Base-by-base conservation (phyloP, 257 asterid genomes). In the Thymus quinquecostatus region DNA sequence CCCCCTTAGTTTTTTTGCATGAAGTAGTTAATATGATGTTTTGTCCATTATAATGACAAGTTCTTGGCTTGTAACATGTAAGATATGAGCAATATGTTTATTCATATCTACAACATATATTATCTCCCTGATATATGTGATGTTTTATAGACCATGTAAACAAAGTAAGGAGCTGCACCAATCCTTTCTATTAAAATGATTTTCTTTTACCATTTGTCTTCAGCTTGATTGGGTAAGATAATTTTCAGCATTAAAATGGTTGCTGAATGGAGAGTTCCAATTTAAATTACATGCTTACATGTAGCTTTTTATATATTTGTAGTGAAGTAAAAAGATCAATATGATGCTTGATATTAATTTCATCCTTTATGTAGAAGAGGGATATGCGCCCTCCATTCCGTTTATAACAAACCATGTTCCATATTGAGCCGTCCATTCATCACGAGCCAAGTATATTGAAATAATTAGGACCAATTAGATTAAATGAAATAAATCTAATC, bases 31-130 rank as follows among this genome's bases (percentile, higher is more conserved):
- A 27, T 43, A 43, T n/a, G 12, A 21, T 60, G 56, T 9, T 30
- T 64, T 44, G 13, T 59, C 28, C 60, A 55, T 60, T 51, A 44
- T 65, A 60, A 36, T 53, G 64, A 61, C 38, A 59, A 21, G 57
- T 32, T 55, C 43, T 55, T 57, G 21, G 21, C 21, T 21, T 21
- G 21, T 21, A 21, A 21, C 21, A 21, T 21, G 68, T 34, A 30
- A 11, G 2, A 29, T 56, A 2, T 33, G 14, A 21, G 21, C 50
- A 48, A 29, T 14, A 30, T 74, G 54, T 34, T 6, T 10, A 48
- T 38, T 33, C 54, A 59, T 40, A 33, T 49, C 43, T 41, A 36
- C 33, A 29, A 56, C 53, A 7, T 64, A 29, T 36, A 28, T 45
- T 49, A 43, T 58, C 68, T 54, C 32, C 43, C 50, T 47, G 60